These are phyloP conservation scores for Candida albicans DNA, from an alignment of 1,139 yeast genomes.

Conservation along the genomic window DNA sequence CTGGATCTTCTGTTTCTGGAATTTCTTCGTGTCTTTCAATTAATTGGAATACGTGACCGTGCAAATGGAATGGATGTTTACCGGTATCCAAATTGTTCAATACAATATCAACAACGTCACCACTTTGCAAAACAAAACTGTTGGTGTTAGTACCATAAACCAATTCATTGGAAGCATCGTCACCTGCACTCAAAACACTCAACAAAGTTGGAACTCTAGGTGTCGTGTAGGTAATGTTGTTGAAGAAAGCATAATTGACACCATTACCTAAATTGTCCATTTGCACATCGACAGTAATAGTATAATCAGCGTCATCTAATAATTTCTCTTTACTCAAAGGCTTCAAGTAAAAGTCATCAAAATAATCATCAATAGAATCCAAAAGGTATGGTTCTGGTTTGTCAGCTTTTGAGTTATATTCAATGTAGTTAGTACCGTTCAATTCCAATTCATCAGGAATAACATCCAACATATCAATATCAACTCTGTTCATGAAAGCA, in stretches of 20 bases:
- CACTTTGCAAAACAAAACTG: slow-evolving; percentile 57
- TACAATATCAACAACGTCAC: slow-evolving; percentile 69
- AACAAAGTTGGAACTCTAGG: slow-evolving; percentile 70
- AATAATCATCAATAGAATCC: slow-evolving; percentile 25
- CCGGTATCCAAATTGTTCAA: slow-evolving; percentile 79
- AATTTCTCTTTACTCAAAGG: slow-evolving; percentile 46
- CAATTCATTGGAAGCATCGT: slow-evolving; percentile 43
- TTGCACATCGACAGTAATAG: slow-evolving; percentile 55
- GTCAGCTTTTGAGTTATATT: slow-evolving; percentile 42
- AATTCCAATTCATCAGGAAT: slow-evolving; percentile 54
- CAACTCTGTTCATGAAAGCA: slow-evolving; percentile 63
- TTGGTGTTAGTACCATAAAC: slow-evolving; percentile 72
- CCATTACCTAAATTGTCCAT: slow-evolving; percentile 76
- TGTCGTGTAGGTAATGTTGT: slow-evolving; percentile 58
- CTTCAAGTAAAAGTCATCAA: slow-evolving; percentile 57
- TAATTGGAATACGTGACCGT: slow-evolving; percentile 82
- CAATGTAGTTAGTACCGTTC: slow-evolving; percentile 55
- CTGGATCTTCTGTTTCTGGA: slow-evolving; percentile 53
- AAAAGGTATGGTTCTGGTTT: slow-evolving; percentile 24
- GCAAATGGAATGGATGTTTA: slow-evolving; percentile 91
- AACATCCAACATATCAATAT: slow-evolving; percentile 65
- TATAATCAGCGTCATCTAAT: slow-evolving; percentile 59
- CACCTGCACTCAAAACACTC: slow-evolving; percentile 53
- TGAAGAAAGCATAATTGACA: slow-evolving; percentile 73
- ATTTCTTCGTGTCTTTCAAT: slow-evolving; percentile 57